Evolutionary conservation across 2,329 filamentous ascomycete species (phyloP), one percentile per base, ranked within the genome.

Genomic region (Stemphylium lycopersici): DNA sequence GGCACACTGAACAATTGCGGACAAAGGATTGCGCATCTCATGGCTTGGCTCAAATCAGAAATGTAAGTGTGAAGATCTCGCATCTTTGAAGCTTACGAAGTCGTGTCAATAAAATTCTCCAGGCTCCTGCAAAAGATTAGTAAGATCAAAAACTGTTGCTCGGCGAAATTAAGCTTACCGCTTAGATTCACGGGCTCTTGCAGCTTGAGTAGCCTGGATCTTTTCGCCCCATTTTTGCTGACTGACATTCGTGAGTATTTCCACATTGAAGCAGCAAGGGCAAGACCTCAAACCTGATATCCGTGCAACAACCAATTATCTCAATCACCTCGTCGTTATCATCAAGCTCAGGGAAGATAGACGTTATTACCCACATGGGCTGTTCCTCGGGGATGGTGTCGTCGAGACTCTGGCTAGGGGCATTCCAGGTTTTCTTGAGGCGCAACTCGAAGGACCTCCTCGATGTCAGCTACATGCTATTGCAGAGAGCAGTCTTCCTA

Each of bases 1-100:
- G 0, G 78, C 77, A 37, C 72, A 75, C 33, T 78, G 77, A 26
- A 79, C 56, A 32, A 80, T 78, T 3, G 78, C 77, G 16, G 66
- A 71, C 0, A 79, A 62, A 8, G 77, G 77, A 41, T 79, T 79
- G 2, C 77, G 66, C 74, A 80, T 79, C 57, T 79, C 77, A 55
- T 79, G 66, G 0, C 48, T 50, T 11, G 3, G 24, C n/a, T 4
- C 10, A 10, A 20, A 22, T 50, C 22, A 50, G 40, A 11, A 31
- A 16, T 26, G 2, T 24, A 33, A 42, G 12, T 10, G 15, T 6
- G 4, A 3, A 10, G 6, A 16, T 22, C 12, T 33, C 22, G 8
- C 2, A 18, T 24, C 6, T 33, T 42, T 12, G 7, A 2, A 22
- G 36, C 48, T 29, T 34, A 50, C 31, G 65, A 68, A 1, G 68